Evolutionary conservation across 148 eudicot genomes (phyloP).

Genomic region (Mesembryanthemum crystallinum): DNA sequence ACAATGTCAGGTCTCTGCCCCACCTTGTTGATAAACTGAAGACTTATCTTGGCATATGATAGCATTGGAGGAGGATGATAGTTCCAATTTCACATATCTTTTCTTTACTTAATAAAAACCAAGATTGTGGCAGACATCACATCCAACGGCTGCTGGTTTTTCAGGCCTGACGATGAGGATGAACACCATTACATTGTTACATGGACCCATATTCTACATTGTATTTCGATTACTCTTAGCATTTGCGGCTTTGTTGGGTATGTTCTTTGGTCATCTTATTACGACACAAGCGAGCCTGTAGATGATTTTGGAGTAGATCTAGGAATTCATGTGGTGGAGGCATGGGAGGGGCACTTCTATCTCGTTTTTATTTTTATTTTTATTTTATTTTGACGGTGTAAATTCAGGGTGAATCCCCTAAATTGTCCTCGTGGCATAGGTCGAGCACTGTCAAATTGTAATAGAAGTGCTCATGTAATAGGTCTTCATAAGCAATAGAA

Average conservation of each 20-base stretch:
- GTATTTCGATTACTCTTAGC: not conserved
- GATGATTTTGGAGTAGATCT: not conserved
- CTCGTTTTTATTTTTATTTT: too few species aligned
- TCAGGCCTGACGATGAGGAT: not conserved
- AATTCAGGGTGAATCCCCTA: too few species aligned
- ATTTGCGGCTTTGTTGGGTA: too few species aligned
- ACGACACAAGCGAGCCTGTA: not conserved
- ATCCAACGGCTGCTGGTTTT: not conserved
- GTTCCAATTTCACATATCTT: not conserved
- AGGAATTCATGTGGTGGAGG: too few species aligned
- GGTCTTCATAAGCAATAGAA: too few species aligned
- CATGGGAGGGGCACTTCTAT: too few species aligned
- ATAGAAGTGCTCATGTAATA: too few species aligned
- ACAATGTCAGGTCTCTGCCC: constrained; percentile 56
- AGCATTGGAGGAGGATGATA: constrained; percentile 18
- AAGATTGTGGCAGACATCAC: not conserved
- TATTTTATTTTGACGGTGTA: too few species aligned
- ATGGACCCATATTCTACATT: not conserved
- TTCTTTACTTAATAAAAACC: not conserved
- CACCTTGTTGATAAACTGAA: constrained; percentile 59
- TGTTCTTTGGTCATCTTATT: not conserved
- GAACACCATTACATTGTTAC: not conserved
- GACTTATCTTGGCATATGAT: constrained; percentile 50
- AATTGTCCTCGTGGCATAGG: too few species aligned
- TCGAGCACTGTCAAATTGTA: too few species aligned